Evolutionary conservation across 331 rosid species (phyloP).

Genomic region (Pyracantha coccinea): DNA sequence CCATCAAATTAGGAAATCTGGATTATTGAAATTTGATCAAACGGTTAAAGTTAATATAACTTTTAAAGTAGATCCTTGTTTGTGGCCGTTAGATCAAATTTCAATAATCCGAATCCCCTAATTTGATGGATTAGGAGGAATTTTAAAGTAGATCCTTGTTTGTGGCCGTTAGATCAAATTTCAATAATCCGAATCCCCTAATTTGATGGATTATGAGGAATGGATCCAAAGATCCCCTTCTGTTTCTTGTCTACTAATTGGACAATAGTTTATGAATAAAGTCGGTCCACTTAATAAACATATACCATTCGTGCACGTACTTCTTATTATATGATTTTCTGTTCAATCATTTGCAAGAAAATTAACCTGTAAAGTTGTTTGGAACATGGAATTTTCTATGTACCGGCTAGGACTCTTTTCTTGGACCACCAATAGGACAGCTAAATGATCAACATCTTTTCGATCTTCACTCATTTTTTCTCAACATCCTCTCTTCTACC

Average conservation of each 20-base stretch:
- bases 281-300: conserved; percentile 2
- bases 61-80: no score
- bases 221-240: no score
- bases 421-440: not conserved
- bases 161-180: no score
- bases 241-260: conserved; percentile 16
- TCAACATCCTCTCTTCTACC: not conserved
- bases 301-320: conserved; percentile 7
- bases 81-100: no score
- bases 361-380: conserved; percentile 4
- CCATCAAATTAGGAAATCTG: no score
- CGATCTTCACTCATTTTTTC: not conserved
- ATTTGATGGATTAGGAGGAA: no score
- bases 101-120: no score
- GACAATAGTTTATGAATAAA: not conserved
- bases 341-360: not conserved
- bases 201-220: no score
- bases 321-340: not conserved
- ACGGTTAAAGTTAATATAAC: no score
- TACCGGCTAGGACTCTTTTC: conserved; percentile 5
- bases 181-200: no score
- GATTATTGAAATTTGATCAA: no score
- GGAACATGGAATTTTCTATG: conserved; percentile 7
- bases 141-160: no score
- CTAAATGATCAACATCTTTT: not conserved